A percentile compares a stretch with the other conserved stretches of the same genome.
phyloP scores from a whole-genome alignment of 2,329 filamentous ascomycete genomes.

The Rhytidhysteron rufulum region DNA sequence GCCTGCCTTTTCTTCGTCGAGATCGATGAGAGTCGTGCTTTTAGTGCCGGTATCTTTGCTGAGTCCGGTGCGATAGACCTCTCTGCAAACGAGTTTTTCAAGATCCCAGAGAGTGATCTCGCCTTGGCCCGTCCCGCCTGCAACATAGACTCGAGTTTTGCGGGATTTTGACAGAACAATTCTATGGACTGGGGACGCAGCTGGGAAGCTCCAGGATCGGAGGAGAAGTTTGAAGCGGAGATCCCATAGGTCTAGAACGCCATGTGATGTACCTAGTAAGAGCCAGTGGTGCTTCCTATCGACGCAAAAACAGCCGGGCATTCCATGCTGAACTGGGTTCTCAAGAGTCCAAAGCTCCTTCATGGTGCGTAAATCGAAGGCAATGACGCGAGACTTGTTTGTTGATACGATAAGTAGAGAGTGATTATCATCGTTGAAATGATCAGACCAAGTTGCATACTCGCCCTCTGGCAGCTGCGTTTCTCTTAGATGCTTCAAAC shows the following conservation, averaged over 20 bases:
- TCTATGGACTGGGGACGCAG: slow-evolving; percentile 74
- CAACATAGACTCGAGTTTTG: slow-evolving; percentile 81
- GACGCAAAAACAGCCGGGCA: slow-evolving; percentile 85
- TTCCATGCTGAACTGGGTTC: slow-evolving; percentile 88
- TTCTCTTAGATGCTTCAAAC: slow-evolving; percentile 65
- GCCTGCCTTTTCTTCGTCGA: slow-evolving; percentile 83
- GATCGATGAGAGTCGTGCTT: slow-evolving; percentile 71
- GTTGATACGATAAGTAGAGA: slow-evolving; percentile 87
- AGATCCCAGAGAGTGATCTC: slow-evolving; percentile 96
- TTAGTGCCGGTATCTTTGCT: slow-evolving; percentile 35
- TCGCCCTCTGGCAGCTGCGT: slow-evolving; percentile 74
- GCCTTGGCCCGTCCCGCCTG: slow-evolving; percentile 79
- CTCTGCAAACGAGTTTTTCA: slow-evolving; percentile 81
- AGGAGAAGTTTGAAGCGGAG: slow-evolving; percentile 87
- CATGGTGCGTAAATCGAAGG: slow-evolving; percentile 86
- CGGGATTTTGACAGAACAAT: slow-evolving; percentile 68
- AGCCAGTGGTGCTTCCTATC: slow-evolving; percentile 88
- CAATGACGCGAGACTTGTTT: slow-evolving; percentile 76
- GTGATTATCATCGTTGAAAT: slow-evolving; percentile 76
- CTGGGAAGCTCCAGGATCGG: slow-evolving; percentile 82
- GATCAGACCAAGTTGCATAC: slow-evolving; percentile 84
- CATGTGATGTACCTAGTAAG: slow-evolving; percentile 85
- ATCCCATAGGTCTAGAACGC: slow-evolving; percentile 92
- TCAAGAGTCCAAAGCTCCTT: slow-evolving; percentile 71
- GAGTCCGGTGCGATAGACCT: slow-evolving; percentile 70